Evolutionary conservation across 1,284 basidiomycete species (phyloP).

Genomic region (Fistulinella cinereoalba): DNA sequence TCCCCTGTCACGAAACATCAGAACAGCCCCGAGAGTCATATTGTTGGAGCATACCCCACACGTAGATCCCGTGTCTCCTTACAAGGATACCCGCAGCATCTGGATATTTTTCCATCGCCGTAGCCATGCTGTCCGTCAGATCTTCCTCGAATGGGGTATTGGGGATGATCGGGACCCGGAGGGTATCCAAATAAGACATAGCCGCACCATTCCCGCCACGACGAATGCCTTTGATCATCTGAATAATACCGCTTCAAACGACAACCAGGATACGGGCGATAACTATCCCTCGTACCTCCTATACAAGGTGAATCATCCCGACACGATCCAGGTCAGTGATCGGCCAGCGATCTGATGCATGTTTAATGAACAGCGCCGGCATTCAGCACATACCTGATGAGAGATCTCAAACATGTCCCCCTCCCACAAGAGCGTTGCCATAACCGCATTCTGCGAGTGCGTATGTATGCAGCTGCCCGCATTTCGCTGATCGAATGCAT

Average conservation of each 20-base stretch:
- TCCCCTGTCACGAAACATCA: conserved; percentile 40
- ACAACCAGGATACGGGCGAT: background rate
- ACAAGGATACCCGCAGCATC: conserved; percentile 79
- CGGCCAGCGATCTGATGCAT: conserved; percentile 1
- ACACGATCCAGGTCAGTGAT: background rate
- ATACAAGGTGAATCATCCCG: background rate
- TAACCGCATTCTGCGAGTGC: conserved; percentile 83
- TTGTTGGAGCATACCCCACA: conserved; percentile 61
- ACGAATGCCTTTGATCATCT: conserved; percentile 91
- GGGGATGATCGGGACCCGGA: conserved; percentile 84
- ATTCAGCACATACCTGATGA: conserved; percentile 53
- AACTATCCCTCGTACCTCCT: no score
- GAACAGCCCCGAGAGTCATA: background rate
- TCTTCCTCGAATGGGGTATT: conserved; percentile 88
- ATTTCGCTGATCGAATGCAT: conserved; percentile 74
- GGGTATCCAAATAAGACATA: conserved; percentile 78
- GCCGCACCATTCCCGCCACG: conserved; percentile 68
- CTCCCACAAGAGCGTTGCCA: conserved; percentile 76
- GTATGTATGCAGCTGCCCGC: conserved; percentile 87
- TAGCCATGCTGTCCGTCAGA: conserved; percentile 80
- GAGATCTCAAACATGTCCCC: conserved; percentile 70
- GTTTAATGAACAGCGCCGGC: background rate
- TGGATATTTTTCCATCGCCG: conserved; percentile 76
- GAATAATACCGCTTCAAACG: conserved; percentile 3
- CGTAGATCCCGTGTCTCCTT: conserved; percentile 78